These are phyloP conservation scores for Lactarius indigo DNA, from an alignment of 768 basidiomycete species.

Conservation along the genomic window DNA sequence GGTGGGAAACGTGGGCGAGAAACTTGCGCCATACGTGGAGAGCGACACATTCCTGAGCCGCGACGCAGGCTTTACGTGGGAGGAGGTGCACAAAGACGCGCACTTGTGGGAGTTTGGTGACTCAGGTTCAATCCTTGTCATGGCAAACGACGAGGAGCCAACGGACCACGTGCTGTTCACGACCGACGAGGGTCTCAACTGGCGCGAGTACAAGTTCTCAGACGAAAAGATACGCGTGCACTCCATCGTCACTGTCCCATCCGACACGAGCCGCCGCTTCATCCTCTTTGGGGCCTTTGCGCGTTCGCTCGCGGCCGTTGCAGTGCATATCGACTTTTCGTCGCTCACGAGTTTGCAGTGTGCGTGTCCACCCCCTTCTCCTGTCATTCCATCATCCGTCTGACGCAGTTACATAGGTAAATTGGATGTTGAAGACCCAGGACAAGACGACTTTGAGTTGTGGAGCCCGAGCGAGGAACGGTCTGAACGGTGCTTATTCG, in stretches of 20 bases:
- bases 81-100: constrained; percentile 97
- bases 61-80: constrained; percentile 96
- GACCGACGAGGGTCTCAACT: constrained; percentile 81
- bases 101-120: constrained; percentile 98
- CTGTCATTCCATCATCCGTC: not conserved
- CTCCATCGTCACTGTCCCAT: constrained; percentile 81
- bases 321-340: constrained; percentile 87
- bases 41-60: constrained; percentile 96
- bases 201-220: constrained; percentile 85
- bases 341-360: constrained; percentile 72
- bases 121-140: constrained; percentile 88
- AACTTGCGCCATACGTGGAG: constrained; percentile 74
- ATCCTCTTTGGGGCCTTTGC: constrained; percentile 72
- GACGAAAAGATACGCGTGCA: constrained; percentile 69
- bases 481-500: constrained; percentile 87
- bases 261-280: constrained; percentile 88
- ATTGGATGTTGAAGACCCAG: constrained; percentile 65
- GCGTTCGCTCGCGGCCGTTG: constrained; percentile 46
- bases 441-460: constrained; percentile 89
- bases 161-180: constrained; percentile 88
- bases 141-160: constrained; percentile 93
- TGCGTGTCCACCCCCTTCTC: constrained; percentile 37
- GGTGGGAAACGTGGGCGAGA: constrained; percentile 92
- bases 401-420: constrained; percentile 47
- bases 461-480: constrained; percentile 95